These are phyloP conservation scores for Pythium monospermum DNA, from an alignment of 352 stramenopile species.

Conservation along the genomic window DNA sequence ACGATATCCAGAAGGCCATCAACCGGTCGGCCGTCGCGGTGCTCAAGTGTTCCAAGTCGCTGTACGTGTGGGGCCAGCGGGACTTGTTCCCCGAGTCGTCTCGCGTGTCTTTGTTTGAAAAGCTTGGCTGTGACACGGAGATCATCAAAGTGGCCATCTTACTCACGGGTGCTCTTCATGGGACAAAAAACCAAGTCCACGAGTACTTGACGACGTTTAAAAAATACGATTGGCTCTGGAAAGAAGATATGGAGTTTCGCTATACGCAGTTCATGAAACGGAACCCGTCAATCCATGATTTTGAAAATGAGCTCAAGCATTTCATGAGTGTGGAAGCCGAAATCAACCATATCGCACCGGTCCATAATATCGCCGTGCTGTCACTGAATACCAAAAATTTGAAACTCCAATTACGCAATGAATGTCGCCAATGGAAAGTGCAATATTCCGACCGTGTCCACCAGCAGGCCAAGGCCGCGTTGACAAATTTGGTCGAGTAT, in stretches of 20 bases:
- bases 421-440: conserved; percentile 84
- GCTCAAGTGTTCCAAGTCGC: conserved; percentile 72
- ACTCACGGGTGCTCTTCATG: conserved; percentile 75
- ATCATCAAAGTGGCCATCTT: conserved; percentile 88
- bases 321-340: conserved; percentile 80
- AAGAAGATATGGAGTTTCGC: conserved; percentile 83
- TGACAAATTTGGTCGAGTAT: conserved; percentile 76
- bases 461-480: conserved; percentile 54
- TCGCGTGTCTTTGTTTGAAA: conserved; percentile 71
- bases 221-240: conserved; percentile 90
- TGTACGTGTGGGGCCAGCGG: conserved; percentile 80
- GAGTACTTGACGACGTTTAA: conserved; percentile 82
- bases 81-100: conserved; percentile 42
- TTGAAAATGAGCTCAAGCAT: conserved; percentile 71
- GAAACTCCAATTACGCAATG: conserved; percentile 82
- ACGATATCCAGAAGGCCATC: conserved; percentile 84
- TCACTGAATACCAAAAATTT: conserved; percentile 85
- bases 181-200: conserved; percentile 82
- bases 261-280: conserved; percentile 85
- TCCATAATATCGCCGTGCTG: conserved; percentile 84
- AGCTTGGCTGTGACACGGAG: conserved; percentile 80
- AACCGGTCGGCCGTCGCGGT: conserved; percentile 77
- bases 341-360: conserved; percentile 68
- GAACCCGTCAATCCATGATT: conserved; percentile 79
- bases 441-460: conserved; percentile 84